Percentiles rank a stretch among this genome's conserved stretches.
These are phyloP conservation scores for Daedalea quercina DNA, from an alignment of 768 basidiomycete species.

Conservation along the genomic window DNA sequence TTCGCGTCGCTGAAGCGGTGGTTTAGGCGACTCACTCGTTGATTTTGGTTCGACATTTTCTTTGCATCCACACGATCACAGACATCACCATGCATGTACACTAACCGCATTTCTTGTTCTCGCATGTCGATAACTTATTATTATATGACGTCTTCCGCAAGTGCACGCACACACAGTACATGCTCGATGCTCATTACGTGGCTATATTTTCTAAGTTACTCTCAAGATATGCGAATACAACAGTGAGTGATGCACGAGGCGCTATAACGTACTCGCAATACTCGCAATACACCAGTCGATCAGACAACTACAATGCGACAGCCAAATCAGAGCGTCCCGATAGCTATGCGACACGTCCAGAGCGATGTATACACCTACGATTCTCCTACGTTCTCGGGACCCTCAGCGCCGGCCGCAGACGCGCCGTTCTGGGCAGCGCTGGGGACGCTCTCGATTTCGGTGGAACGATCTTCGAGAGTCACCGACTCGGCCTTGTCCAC, in stretches of 20 bases:
- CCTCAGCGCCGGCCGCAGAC: neutral
- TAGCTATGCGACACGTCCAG: neutral
- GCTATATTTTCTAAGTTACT: conserved; percentile 14
- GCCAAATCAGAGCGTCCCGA: conserved; percentile 2
- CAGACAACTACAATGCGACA: neutral
- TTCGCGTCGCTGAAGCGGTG: conserved; percentile 1
- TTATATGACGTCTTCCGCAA: neutral
- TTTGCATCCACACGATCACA: neutral
- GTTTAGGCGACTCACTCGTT: conserved; percentile 3
- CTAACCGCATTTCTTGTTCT: neutral
- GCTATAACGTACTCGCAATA: conserved; percentile 13
- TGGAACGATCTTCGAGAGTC: conserved; percentile 6
- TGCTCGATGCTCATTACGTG: conserved; percentile 1
- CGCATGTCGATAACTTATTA: neutral
- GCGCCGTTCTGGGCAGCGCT: neutral
- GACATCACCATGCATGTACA: neutral
- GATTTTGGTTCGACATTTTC: neutral
- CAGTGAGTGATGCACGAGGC: conserved; percentile 17
- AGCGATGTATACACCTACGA: neutral
- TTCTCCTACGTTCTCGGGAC: neutral
- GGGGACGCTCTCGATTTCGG: neutral
- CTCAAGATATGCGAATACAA: conserved; percentile 19
- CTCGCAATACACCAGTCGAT: neutral
- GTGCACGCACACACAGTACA: conserved; percentile 1
- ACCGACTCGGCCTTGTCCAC: conserved; percentile 8